Conservation (phyloP, 2,329 filamentous ascomycete species). For the Endoconidiophora laricicola region DNA sequence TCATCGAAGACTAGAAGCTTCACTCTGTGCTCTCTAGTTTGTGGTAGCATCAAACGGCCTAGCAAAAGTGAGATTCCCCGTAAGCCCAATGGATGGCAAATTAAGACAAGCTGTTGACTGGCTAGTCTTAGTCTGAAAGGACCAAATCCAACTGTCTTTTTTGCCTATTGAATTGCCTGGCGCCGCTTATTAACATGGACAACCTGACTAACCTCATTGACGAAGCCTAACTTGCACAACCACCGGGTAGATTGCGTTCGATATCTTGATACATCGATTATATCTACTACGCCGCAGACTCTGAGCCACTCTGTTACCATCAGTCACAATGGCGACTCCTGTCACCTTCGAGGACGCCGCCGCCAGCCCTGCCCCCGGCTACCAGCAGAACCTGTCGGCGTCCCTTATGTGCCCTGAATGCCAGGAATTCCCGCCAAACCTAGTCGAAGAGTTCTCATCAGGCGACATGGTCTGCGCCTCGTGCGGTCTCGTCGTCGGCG, state of each 20-base stretch:
- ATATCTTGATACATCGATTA: neutral
- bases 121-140: too few species aligned
- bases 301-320: neutral
- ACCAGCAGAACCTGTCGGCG: slow-evolving; percentile 74
- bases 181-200: too few species aligned
- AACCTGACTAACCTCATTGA: neutral
- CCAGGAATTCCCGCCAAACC: slow-evolving; percentile 76
- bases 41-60: too few species aligned
- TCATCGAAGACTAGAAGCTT: too few species aligned
- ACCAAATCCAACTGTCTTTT: too few species aligned
- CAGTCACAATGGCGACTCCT: neutral
- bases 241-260: neutral
- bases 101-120: too few species aligned
- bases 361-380: slow-evolving; percentile 23
- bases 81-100: too few species aligned
- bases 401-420: slow-evolving; percentile 80
- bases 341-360: neutral
- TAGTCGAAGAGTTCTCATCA: slow-evolving; percentile 82
- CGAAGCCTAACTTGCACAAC: neutral
- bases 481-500: slow-evolving; percentile 79
- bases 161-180: too few species aligned
- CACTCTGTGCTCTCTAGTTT: too few species aligned
- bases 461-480: slow-evolving; percentile 86
- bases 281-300: neutral
- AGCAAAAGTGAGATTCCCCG: too few species aligned